A percentile compares a stretch with the other conserved stretches of the same genome.
Evolutionary conservation across 1,284 basidiomycete genomes (phyloP).

Genomic region (Pyrrhoderma lamaoense): DNA sequence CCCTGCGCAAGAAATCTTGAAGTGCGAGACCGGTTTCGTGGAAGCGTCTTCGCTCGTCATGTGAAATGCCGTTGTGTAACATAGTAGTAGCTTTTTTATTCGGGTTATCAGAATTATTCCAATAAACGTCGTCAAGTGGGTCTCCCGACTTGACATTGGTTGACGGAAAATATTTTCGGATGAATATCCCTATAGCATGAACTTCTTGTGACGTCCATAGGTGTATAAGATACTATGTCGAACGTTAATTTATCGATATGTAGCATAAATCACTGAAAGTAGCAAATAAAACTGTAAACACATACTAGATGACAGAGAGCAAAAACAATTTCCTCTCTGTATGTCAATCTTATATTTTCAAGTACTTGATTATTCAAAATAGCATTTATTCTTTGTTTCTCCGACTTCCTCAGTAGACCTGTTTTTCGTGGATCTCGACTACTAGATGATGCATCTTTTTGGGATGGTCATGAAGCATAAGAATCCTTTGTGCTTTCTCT

Average conservation of each 20-base stretch:
- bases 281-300: not conserved
- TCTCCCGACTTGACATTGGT: conserved; percentile 1
- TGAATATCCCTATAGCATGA: conserved; percentile 1
- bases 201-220: conserved; percentile 6
- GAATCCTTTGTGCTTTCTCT: not conserved
- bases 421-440: not conserved
- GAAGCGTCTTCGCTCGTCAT: conserved; percentile 5
- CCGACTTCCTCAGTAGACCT: not conserved
- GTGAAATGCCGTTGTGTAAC: not conserved
- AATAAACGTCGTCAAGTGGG: conserved; percentile 6
- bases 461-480: not conserved
- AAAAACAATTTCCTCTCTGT: not conserved
- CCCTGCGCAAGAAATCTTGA: conserved; percentile 2
- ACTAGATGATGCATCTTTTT: not conserved
- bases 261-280: not conserved
- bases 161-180: conserved; percentile 14
- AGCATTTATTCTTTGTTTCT: conserved; percentile 1
- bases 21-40: not conserved
- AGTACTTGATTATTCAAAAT: not conserved
- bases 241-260: not conserved
- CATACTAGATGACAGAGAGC: conserved; percentile 8
- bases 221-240: conserved; percentile 2
- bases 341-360: not conserved
- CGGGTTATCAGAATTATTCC: not conserved
- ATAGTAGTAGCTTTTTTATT: not conserved